These are phyloP conservation scores for Ballota nigra DNA, from an alignment of 257 asterid genomes.

Conservation along the genomic window DNA sequence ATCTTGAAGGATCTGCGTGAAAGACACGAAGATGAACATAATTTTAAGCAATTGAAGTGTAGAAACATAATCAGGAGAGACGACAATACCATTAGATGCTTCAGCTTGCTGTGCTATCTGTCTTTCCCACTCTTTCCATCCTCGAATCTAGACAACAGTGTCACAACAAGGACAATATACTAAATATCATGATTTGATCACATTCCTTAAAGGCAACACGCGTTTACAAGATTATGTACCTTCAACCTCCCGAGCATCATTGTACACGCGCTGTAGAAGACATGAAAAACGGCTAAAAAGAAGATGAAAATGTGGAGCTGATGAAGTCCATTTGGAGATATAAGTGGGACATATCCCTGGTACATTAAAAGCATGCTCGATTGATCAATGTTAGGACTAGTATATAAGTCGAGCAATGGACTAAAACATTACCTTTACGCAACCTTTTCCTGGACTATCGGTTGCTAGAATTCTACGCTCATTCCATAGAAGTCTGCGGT, in stretches of 20 bases:
- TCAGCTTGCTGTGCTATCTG: slow-evolving; percentile 39
- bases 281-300: slow-evolving; percentile 65
- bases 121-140: slow-evolving; percentile 91
- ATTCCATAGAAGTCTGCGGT: slow-evolving; percentile 38
- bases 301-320: slow-evolving; percentile 71
- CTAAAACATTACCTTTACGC: slow-evolving; percentile 21
- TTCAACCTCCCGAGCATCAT: slow-evolving; percentile 63
- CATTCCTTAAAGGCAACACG: neutral
- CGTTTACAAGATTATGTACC: slow-evolving; percentile 27
- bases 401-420: neutral
- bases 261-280: slow-evolving; percentile 57
- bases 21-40: neutral
- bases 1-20: slow-evolving; percentile 66
- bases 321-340: slow-evolving; percentile 54
- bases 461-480: slow-evolving; percentile 37
- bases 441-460: slow-evolving; percentile 20
- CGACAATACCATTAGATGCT: slow-evolving; percentile 42
- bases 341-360: slow-evolving; percentile 55
- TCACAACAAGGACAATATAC: neutral
- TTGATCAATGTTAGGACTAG: neutral
- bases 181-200: neutral
- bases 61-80: neutral
- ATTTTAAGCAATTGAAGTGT: neutral
- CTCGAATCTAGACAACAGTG: slow-evolving; percentile 58
- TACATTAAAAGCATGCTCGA: neutral